Percentiles rank a stretch among this genome's conserved stretches.
These are phyloP conservation scores for Pyrus bretschneideri DNA, from an alignment of 306 rosid genomes.

Conservation along the genomic window DNA sequence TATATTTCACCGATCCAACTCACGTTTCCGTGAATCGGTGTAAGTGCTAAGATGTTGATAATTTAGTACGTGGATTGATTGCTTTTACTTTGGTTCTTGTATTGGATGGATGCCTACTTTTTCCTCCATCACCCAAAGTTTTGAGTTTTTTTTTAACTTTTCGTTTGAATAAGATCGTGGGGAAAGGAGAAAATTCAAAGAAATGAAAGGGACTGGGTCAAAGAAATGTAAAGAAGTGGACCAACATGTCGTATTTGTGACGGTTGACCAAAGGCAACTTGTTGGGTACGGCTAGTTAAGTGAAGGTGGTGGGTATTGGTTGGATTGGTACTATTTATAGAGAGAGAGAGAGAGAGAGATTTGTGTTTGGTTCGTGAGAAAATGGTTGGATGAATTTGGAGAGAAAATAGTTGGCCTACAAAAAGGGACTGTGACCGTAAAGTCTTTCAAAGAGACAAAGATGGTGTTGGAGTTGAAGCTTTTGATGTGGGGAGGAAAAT, in stretches of 20 bases:
- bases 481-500: not conserved
- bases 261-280: constrained; percentile 55
- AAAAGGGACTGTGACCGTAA: not conserved
- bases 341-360: not conserved
- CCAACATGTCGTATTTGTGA: constrained; percentile 52
- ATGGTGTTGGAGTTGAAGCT: not conserved
- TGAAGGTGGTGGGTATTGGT: not conserved
- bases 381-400: constrained; percentile 23
- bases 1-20: too few species aligned
- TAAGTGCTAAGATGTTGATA: not conserved
- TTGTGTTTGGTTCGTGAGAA: constrained; percentile 31
- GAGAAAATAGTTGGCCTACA: constrained; percentile 23
- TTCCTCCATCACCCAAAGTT: constrained; percentile 7
- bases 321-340: not conserved
- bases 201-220: constrained; percentile 54
- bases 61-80: not conserved
- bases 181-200: constrained; percentile 21
- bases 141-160: not conserved
- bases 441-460: constrained; percentile 1
- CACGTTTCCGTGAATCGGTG: too few species aligned
- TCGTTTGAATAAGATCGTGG: not conserved
- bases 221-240: constrained; percentile 60
- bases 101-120: constrained; percentile 39
- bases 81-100: constrained; percentile 31
- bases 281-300: constrained; percentile 33